phyloP scores from a whole-genome alignment of 106 monocot genomes.

The Triglochin maritima region DNA sequence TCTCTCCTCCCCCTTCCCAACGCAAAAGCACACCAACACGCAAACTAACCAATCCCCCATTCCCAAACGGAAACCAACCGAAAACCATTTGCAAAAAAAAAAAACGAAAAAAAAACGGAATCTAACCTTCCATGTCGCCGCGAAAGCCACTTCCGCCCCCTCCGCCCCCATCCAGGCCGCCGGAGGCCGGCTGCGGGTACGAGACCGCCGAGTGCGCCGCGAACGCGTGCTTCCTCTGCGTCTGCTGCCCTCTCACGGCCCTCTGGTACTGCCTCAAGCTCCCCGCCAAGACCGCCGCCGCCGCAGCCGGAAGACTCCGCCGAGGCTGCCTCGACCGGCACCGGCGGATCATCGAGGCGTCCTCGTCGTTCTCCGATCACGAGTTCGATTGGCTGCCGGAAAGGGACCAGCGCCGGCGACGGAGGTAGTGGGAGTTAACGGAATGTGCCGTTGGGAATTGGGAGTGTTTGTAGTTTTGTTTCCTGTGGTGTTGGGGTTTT shows the following conservation, averaged over 20 bases:
- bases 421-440: neutral
- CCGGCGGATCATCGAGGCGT: conserved; percentile 7
- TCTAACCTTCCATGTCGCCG: neutral
- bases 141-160: neutral
- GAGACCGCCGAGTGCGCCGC: conserved; percentile 13
- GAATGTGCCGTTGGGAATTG: neutral
- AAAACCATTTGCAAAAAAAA: too few species aligned
- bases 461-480: too few species aligned
- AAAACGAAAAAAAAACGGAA: too few species aligned
- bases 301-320: neutral
- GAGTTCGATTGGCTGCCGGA: conserved; percentile 5
- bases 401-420: neutral
- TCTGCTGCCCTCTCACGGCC: conserved; percentile 18
- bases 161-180: neutral
- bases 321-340: neutral
- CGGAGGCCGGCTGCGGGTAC: neutral
- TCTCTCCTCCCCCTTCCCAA: too few species aligned
- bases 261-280: conserved; percentile 16
- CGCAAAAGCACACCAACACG: neutral
- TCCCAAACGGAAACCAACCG: neutral
- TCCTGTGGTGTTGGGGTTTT: too few species aligned
- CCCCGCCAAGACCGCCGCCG: conserved; percentile 2
- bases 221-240: conserved; percentile 20
- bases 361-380: conserved; percentile 25
- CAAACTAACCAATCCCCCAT: neutral